Evolutionary conservation across 2,329 filamentous ascomycete genomes (phyloP).

Genomic region (Ceratocystis harringtonii): DNA sequence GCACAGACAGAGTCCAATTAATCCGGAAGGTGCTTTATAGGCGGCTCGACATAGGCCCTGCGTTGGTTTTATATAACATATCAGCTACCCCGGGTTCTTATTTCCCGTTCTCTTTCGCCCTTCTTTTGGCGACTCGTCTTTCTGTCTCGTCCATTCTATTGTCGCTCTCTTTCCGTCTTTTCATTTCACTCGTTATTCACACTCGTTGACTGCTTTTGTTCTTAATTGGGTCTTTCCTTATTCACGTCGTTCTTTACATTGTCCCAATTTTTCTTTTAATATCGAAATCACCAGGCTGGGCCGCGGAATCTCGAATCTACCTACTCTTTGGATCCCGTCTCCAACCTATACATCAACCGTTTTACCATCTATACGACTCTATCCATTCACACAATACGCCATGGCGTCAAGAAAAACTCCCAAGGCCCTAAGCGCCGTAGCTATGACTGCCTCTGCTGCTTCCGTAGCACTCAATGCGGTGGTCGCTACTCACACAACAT

Average conservation of each 20-base stretch:
- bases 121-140: neutral
- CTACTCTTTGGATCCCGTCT: neutral
- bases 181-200: neutral
- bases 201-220: neutral
- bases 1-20: neutral
- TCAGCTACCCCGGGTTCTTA: neutral
- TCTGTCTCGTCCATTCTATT: neutral
- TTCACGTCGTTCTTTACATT: neutral
- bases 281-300: slow-evolving; percentile 2
- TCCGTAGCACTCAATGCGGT: slow-evolving; percentile 11
- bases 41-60: neutral
- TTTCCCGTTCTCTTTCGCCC: neutral
- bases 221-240: neutral
- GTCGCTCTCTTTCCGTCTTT: neutral
- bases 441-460: slow-evolving; percentile 11
- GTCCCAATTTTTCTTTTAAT: neutral
- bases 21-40: neutral
- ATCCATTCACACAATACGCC: slow-evolving; percentile 2
- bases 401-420: slow-evolving; percentile 10
- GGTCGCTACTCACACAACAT: slow-evolving; percentile 10
- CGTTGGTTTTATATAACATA: neutral
- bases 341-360: neutral
- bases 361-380: neutral
- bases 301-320: neutral
- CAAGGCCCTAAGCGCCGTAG: slow-evolving; percentile 10